Evolutionary conservation across 2,329 filamentous ascomycete species (phyloP), one percentile per base, ranked within the genome.

Genomic region (Aspergillus chevalieri): DNA sequence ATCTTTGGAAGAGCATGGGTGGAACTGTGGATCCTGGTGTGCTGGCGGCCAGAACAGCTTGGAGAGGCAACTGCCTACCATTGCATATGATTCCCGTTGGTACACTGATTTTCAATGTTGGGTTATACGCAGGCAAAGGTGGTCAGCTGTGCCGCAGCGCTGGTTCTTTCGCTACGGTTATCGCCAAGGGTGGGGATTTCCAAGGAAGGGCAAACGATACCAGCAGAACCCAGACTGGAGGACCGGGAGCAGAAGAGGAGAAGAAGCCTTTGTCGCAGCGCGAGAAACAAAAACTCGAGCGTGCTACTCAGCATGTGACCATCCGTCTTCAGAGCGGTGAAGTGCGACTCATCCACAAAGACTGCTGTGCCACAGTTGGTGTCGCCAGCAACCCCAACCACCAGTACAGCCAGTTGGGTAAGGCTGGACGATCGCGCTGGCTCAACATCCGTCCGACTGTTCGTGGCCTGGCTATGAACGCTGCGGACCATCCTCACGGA

Each of bases 391-490:
- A 98, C 71, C 82, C 86, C 43, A 86, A 95, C 68, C 86, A 90
- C 69, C 89, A 95, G 58, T 95, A 94, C 71, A 80, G 83, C 57
- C 89, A 93, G 65, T 80, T 98, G 50, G 94, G 94, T 62, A 98
- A 98, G 76, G 93, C 93, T 61, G 93, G 93, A 66, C 83, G 94
- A 63, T 90, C 86, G 61, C 83, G 93, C 65, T 96, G 90, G 91
- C 74, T 97, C 58, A 93, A 93, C 66, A 95, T 94, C 65, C 80
- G 93, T 59, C 93, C 93, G 14, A 96, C 93, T 0, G 93, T 98
- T 42, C 85, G 94, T 77, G 94, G 93, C 86, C 75, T 97, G 62
- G 93, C 94, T 55, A 98, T 98, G 94, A 98, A 98, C 77, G 90
- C 92, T 83, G 87, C 84, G 62, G 93, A 98, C 66, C 93, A 98